phyloP scores from a whole-genome alignment of 2,329 filamentous ascomycete species.

The Tolypocladium album region DNA sequence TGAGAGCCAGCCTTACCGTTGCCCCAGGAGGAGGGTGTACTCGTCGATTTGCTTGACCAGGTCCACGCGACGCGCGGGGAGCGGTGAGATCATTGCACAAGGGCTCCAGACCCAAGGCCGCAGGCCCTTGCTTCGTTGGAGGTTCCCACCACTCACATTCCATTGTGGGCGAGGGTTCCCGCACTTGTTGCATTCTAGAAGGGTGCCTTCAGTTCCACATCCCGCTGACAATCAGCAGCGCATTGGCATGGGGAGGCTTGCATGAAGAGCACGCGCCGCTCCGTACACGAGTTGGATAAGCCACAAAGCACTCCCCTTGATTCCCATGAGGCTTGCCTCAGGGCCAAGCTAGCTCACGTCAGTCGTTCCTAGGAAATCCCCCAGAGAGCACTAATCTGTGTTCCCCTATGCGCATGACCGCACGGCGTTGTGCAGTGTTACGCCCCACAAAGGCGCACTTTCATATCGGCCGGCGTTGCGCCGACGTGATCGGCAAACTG shows the following conservation, averaged over 20 bases:
- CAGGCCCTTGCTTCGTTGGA: background rate
- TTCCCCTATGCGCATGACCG: background rate
- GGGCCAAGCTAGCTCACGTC: background rate
- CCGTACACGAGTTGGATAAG: background rate
- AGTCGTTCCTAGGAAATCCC: background rate
- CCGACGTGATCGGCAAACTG: background rate
- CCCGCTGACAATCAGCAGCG: background rate
- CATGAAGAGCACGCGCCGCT: background rate
- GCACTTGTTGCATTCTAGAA: background rate
- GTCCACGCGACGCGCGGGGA: background rate
- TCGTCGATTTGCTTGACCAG: background rate
- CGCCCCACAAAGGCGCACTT: background rate
- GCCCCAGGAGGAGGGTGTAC: background rate
- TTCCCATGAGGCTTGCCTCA: background rate
- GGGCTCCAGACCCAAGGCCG: background rate
- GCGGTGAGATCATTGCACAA: background rate
- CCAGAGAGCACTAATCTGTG: background rate
- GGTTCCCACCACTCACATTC: background rate
- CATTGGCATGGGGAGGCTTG: background rate
- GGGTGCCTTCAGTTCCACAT: background rate
- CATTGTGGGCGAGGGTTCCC: background rate
- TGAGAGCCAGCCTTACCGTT: background rate
- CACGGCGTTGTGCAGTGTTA: background rate
- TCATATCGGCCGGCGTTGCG: constrained; percentile 2
- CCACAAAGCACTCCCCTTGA: background rate